These are phyloP conservation scores for Neurospora discreta DNA, from an alignment of 495 filamentous ascomycete species.

Conservation along the genomic window DNA sequence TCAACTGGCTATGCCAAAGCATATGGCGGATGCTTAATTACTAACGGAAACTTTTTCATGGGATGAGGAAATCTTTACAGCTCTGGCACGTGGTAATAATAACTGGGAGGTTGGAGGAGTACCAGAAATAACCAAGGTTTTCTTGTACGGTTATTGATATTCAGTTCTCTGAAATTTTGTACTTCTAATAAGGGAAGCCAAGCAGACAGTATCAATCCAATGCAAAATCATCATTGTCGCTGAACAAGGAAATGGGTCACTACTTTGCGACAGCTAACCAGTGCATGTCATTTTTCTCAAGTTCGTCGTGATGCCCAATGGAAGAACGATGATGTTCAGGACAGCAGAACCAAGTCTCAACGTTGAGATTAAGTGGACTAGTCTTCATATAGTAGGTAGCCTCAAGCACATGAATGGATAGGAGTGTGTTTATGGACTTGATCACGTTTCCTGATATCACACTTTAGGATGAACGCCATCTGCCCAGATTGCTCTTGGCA, in stretches of 20 bases:
- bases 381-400: neutral
- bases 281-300: neutral
- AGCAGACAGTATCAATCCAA: constrained; percentile 16
- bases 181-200: constrained; percentile 9
- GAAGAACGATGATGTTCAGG: neutral
- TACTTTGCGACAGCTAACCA: neutral
- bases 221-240: constrained; percentile 7
- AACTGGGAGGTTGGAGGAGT: constrained; percentile 12
- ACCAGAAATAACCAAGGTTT: constrained; percentile 10
- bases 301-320: neutral
- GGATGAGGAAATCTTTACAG: constrained; percentile 15
- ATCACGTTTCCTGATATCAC: neutral
- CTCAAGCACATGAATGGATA: neutral
- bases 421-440: neutral
- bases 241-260: neutral
- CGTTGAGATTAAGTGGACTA: neutral
- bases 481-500: neutral
- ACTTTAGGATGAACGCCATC: neutral
- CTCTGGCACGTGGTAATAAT: constrained; percentile 14
- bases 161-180: constrained; percentile 8
- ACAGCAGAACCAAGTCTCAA: neutral
- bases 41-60: constrained; percentile 3
- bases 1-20: neutral
- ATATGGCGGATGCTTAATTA: neutral
- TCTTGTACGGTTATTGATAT: constrained; percentile 20